These are phyloP conservation scores for Rhizopogon salebrosus DNA, from an alignment of 768 basidiomycete species.

Conservation along the genomic window DNA sequence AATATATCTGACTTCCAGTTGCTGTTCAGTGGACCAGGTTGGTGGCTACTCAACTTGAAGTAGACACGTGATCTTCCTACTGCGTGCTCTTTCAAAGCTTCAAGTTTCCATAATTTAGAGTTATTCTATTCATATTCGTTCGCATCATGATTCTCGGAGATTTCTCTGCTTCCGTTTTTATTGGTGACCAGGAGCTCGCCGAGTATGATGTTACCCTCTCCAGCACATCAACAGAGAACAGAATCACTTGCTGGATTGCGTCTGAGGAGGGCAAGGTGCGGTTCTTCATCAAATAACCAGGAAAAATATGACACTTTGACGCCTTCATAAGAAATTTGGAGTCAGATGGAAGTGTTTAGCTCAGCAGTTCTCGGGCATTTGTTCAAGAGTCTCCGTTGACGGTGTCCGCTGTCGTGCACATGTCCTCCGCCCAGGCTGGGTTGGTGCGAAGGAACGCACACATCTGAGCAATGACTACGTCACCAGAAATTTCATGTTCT, in stretches of 20 bases:
- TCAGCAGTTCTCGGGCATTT: background rate
- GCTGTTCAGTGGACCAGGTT: too few species aligned
- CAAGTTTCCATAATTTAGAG: too few species aligned
- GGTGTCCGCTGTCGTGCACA: background rate
- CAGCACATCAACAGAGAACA: constrained; percentile 1
- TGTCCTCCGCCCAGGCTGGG: background rate
- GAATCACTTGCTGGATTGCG: constrained; percentile 16
- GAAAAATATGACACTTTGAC: background rate
- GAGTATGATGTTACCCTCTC: constrained; percentile 9
- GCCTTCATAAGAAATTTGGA: constrained; percentile 5
- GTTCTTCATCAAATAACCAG: background rate
- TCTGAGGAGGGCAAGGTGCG: constrained; percentile 20
- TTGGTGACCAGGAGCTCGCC: constrained; percentile 9
- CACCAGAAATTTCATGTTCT: constrained; percentile 9
- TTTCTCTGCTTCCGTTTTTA: constrained; percentile 8
- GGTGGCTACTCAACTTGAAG: too few species aligned
- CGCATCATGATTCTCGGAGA: constrained; percentile 12
- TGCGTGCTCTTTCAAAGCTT: too few species aligned
- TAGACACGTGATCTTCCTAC: background rate
- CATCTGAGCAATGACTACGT: background rate
- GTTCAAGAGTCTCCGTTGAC: constrained; percentile 5
- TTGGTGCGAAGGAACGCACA: background rate
- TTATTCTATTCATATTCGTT: background rate
- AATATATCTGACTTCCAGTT: too few species aligned
- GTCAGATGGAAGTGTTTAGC: constrained; percentile 11